Percentiles rank a stretch among this genome's conserved stretches.
phyloP scores from a whole-genome alignment of 768 basidiomycete genomes.

The Lentinula detonsa region DNA sequence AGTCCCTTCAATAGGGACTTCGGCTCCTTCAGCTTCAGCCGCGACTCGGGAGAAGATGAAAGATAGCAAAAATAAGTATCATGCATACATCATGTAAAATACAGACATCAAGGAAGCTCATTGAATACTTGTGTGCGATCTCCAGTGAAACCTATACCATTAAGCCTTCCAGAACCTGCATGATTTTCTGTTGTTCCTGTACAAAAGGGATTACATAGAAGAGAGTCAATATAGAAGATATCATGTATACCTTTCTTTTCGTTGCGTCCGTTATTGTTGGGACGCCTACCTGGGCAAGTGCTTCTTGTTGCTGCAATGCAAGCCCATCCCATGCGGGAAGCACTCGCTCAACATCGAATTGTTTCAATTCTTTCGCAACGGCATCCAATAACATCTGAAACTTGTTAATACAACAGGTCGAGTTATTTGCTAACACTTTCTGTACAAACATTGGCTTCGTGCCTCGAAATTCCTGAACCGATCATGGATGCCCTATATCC shows the following conservation, averaged over 20 bases:
- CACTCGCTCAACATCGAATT: slow-evolving; percentile 66
- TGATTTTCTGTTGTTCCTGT: slow-evolving; percentile 66
- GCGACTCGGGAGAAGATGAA: no score
- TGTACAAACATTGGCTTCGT: slow-evolving; percentile 53
- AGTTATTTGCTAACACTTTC: not conserved
- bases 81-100: no score
- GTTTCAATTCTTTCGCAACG: slow-evolving; percentile 57
- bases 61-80: no score
- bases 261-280: slow-evolving; percentile 44
- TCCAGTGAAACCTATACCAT: slow-evolving; percentile 15
- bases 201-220: not conserved
- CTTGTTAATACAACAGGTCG: not conserved
- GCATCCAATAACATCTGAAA: slow-evolving; percentile 58
- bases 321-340: slow-evolving; percentile 75
- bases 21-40: no score
- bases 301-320: slow-evolving; percentile 61
- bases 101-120: no score
- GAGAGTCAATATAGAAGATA: not conserved
- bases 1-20: no score
- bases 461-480: slow-evolving; percentile 57
- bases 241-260: slow-evolving; percentile 51
- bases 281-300: slow-evolving; percentile 53
- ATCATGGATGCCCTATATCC: slow-evolving; percentile 57
- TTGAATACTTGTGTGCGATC: no score
- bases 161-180: slow-evolving; percentile 61